Conservation (phyloP, 192 early-diverging fungal genomes). For the Coemansia sp. region DNA sequence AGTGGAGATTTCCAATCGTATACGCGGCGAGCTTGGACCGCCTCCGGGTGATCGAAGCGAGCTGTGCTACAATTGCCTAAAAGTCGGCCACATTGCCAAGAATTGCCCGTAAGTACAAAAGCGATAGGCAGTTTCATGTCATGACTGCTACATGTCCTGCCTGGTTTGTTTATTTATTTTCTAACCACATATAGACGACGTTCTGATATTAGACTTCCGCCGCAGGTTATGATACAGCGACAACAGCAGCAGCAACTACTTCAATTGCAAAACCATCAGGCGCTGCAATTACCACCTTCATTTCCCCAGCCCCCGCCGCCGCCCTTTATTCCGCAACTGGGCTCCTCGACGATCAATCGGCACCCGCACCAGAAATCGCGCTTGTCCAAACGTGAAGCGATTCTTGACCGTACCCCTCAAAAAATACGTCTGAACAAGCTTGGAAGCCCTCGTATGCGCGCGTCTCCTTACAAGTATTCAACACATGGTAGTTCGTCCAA, state of each 20-base stretch:
- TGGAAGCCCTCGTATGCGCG: conserved; percentile 3
- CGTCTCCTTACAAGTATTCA: conserved; percentile 5
- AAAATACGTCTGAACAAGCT: conserved; percentile 16
- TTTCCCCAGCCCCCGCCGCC: not conserved
- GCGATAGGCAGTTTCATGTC: too few species aligned
- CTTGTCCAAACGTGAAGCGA: conserved; percentile 16
- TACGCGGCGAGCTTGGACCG: conserved; percentile 24
- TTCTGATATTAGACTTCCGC: not conserved
- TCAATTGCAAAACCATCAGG: not conserved
- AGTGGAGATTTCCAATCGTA: conserved; percentile 40
- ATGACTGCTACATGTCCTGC: too few species aligned
- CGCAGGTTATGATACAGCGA: not conserved
- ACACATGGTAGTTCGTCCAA: not conserved
- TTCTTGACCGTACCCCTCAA: conserved; percentile 20
- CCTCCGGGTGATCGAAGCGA: conserved; percentile 33
- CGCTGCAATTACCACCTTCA: not conserved
- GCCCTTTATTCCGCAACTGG: not conserved
- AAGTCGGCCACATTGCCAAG: conserved; percentile 37
- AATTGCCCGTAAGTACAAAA: conserved; percentile 42
- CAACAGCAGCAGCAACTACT: not conserved
- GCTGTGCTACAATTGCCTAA: conserved; percentile 32
- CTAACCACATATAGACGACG: not conserved
- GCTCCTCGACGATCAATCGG: not conserved
- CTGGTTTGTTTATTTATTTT: not conserved
- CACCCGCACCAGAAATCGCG: conserved; percentile 5